Conservation (phyloP, 1,284 basidiomycete species). For the Takashimella tepidaria region DNA sequence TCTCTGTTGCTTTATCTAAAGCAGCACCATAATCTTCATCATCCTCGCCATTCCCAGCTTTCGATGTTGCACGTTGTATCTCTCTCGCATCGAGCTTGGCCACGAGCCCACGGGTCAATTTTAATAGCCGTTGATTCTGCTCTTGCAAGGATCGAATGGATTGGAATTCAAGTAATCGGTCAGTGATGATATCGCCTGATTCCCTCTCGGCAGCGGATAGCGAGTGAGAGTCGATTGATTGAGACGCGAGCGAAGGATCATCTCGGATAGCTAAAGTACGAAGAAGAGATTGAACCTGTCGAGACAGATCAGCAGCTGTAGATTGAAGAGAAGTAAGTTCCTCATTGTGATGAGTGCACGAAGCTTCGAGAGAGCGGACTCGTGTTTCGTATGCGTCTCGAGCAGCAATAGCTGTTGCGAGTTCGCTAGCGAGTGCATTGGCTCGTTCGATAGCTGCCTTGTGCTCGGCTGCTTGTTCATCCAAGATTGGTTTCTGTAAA, state of each 20-base stretch:
- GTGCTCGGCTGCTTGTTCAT: slow-evolving; percentile 80
- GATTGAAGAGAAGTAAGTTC: slow-evolving; percentile 70
- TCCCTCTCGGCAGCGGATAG: not conserved
- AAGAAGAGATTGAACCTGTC: slow-evolving; percentile 74
- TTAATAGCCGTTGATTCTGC: slow-evolving; percentile 84
- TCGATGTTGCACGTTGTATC: slow-evolving; percentile 56
- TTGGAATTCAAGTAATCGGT: slow-evolving; percentile 81
- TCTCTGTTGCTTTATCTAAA: slow-evolving; percentile 74
- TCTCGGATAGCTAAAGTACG: slow-evolving; percentile 74
- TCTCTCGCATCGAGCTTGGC: slow-evolving; percentile 72
- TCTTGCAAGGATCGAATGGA: slow-evolving; percentile 74
- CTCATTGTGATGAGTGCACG: slow-evolving; percentile 57
- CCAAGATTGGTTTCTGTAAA: slow-evolving; percentile 74
- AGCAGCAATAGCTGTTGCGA: slow-evolving; percentile 64
- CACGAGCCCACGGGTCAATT: slow-evolving; percentile 73
- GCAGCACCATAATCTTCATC: slow-evolving; percentile 66
- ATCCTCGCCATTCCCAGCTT: slow-evolving; percentile 51
- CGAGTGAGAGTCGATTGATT: slow-evolving; percentile 57
- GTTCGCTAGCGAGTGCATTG: slow-evolving; percentile 69
- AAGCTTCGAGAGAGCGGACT: slow-evolving; percentile 55
- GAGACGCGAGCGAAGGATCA: slow-evolving; percentile 70
- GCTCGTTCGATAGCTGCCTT: slow-evolving; percentile 71
- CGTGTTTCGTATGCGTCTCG: slow-evolving; percentile 49
- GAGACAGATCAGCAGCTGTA: slow-evolving; percentile 78
- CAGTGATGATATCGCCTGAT: slow-evolving; percentile 72